These are phyloP conservation scores for Dictyostelium discoideum DNA, from an alignment of 78 protist genomes.

Conservation along the genomic window dicty_2.7 NC_007088.5:3683001-3683500, in stretches of 20 bases:
- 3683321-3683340: neutral
- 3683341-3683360: neutral
- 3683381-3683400: neutral
- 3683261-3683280: neutral
- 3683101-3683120: no score
- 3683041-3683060: neutral
- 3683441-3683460: no score
- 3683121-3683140: neutral
- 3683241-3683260: neutral
- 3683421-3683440: neutral
- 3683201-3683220: neutral
- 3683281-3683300: neutral
- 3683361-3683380: neutral
- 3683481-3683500: neutral
- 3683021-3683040: neutral
- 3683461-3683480: no score
- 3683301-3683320: neutral
- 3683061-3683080: conserved; percentile 5
- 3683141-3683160: conserved; percentile 6
- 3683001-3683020: neutral
- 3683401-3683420: neutral
- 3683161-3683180: neutral
- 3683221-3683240: neutral
- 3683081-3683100: neutral
- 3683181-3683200: neutral